Conservation (phyloP, 805 yeast species). For the Yarrowia sp. region DNA sequence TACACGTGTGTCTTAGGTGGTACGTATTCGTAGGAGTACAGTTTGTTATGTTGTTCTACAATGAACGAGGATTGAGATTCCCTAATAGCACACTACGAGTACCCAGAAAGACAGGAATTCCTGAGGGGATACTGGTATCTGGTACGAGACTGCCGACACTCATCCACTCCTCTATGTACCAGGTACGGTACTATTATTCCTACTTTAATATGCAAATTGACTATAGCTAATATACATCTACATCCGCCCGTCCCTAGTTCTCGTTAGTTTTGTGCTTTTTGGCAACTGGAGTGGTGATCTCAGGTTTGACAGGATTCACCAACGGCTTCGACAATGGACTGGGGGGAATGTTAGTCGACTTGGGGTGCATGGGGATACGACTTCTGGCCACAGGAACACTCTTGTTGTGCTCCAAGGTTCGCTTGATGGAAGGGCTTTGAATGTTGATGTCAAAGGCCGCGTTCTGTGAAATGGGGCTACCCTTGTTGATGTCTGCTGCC, state of each 20-base stretch:
- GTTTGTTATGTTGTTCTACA: too few species aligned
- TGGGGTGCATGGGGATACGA: conserved; percentile 8
- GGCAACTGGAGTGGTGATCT: conserved; percentile 7
- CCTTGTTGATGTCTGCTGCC: conserved; percentile 19
- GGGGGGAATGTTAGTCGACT: conserved; percentile 21
- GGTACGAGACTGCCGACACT: too few species aligned
- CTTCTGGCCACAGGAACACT: neutral
- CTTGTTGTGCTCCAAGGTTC: neutral
- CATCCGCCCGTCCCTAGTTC: neutral
- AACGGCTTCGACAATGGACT: conserved; percentile 2
- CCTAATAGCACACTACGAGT: too few species aligned
- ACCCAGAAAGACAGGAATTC: too few species aligned
- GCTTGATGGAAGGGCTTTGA: conserved; percentile 13
- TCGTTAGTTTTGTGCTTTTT: conserved; percentile 10
- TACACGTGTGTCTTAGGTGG: too few species aligned
- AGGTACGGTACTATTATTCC: too few species aligned
- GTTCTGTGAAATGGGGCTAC: neutral
- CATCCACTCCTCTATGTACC: too few species aligned
- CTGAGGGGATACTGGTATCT: too few species aligned
- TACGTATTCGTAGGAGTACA: too few species aligned
- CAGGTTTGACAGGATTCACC: neutral
- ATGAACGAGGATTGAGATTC: too few species aligned
- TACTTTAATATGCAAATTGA: neutral
- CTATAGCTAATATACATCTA: neutral
- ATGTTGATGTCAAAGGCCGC: conserved; percentile 16